phyloP scores from a whole-genome alignment of 169 alveolate species.

The Eimeria nieschulzi region DNA sequence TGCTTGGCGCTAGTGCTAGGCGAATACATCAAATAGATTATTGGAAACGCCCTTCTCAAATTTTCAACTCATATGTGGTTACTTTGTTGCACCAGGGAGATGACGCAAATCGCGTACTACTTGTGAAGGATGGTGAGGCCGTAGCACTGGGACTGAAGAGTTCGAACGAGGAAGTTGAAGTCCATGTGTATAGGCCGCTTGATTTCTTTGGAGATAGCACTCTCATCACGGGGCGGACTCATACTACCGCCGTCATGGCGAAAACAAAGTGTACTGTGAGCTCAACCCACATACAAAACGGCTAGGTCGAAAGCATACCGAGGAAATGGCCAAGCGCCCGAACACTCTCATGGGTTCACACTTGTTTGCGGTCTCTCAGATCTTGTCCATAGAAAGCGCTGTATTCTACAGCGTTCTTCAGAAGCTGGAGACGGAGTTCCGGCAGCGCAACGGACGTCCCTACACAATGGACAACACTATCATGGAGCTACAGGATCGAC shows the following conservation, averaged over 20 bases:
- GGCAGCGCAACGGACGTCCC: conserved; percentile 57
- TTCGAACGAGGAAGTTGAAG: conserved; percentile 46
- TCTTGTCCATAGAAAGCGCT: conserved; percentile 35
- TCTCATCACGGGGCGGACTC: conserved; percentile 42
- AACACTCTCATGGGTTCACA: neutral
- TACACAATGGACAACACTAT: conserved; percentile 28
- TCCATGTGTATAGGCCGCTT: conserved; percentile 58
- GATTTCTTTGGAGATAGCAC: conserved; percentile 76
- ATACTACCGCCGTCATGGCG: conserved; percentile 75
- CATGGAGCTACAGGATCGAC: conserved; percentile 19
- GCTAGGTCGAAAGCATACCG: neutral
- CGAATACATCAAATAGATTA: too few relatives aligned
- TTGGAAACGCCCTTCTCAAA: too few relatives aligned
- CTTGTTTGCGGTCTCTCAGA: conserved; percentile 13
- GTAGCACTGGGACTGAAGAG: conserved; percentile 57
- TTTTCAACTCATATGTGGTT: neutral
- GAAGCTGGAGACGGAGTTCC: conserved; percentile 51
- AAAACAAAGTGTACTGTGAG: conserved; percentile 73
- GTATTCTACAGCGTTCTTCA: conserved; percentile 49
- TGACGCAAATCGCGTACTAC: conserved; percentile 32
- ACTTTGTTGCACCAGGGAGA: conserved; percentile 12
- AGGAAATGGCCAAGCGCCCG: neutral
- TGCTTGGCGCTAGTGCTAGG: too few relatives aligned
- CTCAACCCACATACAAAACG: neutral
- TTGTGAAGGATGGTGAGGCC: conserved; percentile 76